Conservation (phyloP, 805 yeast genomes). For the Clavispora fructus region DNA sequence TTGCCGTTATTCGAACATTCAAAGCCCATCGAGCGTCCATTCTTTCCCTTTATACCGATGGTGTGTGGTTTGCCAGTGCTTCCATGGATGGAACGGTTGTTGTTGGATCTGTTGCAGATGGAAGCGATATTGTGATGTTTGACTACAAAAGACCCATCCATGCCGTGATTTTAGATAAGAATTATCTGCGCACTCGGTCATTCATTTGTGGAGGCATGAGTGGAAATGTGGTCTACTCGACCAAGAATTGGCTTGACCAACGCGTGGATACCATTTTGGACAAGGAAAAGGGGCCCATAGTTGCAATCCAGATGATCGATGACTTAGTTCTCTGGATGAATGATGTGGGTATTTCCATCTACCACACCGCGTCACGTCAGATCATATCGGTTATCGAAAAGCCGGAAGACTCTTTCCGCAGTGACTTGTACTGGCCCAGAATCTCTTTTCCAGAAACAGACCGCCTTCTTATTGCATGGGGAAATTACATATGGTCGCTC, state of each 20-base stretch:
- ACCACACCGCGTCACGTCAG: conserved; percentile 48
- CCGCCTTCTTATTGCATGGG: conserved; percentile 78
- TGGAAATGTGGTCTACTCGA: conserved; percentile 72
- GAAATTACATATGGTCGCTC: conserved; percentile 66
- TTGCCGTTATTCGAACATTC: conserved; percentile 61
- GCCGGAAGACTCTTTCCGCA: conserved; percentile 53
- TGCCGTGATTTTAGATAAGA: conserved; percentile 73
- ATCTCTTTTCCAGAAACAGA: conserved; percentile 61
- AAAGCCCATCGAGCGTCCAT: conserved; percentile 86
- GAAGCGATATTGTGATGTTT: conserved; percentile 60
- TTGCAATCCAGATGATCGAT: conserved; percentile 57
- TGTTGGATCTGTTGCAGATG: conserved; percentile 62
- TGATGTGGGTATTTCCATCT: conserved; percentile 70
- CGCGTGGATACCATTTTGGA: conserved; percentile 64
- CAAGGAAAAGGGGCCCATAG: conserved; percentile 62
- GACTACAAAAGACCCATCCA: conserved; percentile 88
- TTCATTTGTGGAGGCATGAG: conserved; percentile 89
- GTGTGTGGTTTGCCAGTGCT: conserved; percentile 73
- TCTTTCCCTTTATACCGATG: conserved; percentile 67
- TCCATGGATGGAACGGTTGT: conserved; percentile 94
- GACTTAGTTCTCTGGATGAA: conserved; percentile 78
- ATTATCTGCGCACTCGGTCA: conserved; percentile 54
- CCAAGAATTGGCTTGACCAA: conserved; percentile 82
- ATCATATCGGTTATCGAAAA: conserved; percentile 49
- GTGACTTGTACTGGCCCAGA: conserved; percentile 83